Evolutionary conservation across 1,284 basidiomycete species (phyloP).

Genomic region (Heterobasidion irregulare): DNA sequence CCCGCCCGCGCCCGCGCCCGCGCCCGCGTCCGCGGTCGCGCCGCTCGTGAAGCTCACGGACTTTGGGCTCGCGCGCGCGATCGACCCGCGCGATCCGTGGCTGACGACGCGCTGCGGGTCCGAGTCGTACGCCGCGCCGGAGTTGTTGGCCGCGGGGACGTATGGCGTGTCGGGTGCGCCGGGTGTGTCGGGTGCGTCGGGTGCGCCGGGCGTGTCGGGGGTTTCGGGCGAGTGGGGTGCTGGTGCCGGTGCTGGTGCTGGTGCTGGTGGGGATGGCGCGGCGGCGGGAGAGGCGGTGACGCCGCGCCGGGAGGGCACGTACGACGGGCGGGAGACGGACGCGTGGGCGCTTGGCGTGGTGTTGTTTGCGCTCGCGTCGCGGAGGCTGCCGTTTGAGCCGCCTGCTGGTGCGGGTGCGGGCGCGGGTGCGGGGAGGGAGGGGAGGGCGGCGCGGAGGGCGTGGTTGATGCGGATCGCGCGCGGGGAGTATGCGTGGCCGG

Average conservation of each 20-base stretch:
- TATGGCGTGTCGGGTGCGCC: too few species aligned
- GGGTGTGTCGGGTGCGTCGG: too few species aligned
- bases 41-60: constrained; percentile 85
- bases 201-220: too few species aligned
- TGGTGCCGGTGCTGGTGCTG: too few species aligned
- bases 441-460: constrained; percentile 28
- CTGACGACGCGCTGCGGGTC: constrained; percentile 86
- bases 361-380: constrained; percentile 65
- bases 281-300: too few species aligned
- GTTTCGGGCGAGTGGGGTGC: too few species aligned
- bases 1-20: constrained; percentile 23
- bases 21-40: constrained; percentile 12
- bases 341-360: constrained; percentile 88
- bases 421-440: constrained; percentile 11
- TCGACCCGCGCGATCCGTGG: constrained; percentile 61
- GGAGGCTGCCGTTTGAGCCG: constrained; percentile 50
- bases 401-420: constrained; percentile 1
- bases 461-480: constrained; percentile 74
- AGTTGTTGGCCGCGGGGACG: constrained; percentile 48
- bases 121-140: constrained; percentile 89
- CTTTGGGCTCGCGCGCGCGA: constrained; percentile 86
- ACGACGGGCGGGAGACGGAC: constrained; percentile 85
- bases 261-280: too few species aligned
- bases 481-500: constrained; percentile 71
- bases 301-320: constrained; percentile 36